Evolutionary conservation across 2,329 filamentous ascomycete species (phyloP).

Genomic region (Lasiodiplodia sp.): DNA sequence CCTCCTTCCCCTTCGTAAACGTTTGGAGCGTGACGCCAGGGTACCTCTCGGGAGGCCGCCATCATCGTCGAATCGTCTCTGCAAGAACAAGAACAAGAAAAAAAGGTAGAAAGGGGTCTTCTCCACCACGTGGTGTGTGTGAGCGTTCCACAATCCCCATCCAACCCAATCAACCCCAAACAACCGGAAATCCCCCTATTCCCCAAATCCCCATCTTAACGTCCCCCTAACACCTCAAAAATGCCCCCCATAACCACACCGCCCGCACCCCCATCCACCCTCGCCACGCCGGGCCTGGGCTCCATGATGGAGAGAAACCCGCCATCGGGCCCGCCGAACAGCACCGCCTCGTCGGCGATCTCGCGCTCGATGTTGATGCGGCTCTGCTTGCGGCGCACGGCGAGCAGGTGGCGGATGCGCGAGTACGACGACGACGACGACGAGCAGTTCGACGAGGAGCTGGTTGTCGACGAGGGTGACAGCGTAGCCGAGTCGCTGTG

Average conservation of each 20-base stretch:
- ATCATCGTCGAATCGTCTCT: not conserved
- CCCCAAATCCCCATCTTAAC: not conserved
- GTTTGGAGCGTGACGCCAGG: not conserved
- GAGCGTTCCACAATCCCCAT: not conserved
- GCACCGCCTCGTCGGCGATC: slow-evolving; percentile 43
- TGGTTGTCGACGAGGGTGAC: slow-evolving; percentile 27
- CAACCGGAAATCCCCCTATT: not conserved
- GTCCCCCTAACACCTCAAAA: slow-evolving; percentile 46
- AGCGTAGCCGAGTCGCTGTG: slow-evolving; percentile 6
- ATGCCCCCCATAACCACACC: slow-evolving; percentile 41
- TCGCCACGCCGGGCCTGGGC: slow-evolving; percentile 35
- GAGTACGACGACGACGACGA: slow-evolving; percentile 35
- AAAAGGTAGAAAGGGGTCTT: not conserved
- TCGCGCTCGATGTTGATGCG: slow-evolving; percentile 42
- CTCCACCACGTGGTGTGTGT: no score
- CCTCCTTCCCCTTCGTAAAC: not conserved
- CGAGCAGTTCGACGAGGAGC: slow-evolving; percentile 37
- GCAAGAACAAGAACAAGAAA: not conserved
- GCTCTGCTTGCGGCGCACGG: slow-evolving; percentile 42
- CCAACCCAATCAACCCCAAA: not conserved
- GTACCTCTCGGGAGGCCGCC: not conserved
- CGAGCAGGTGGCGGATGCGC: slow-evolving; percentile 42
- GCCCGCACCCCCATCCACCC: slow-evolving; percentile 30
- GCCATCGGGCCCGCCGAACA: slow-evolving; percentile 40
- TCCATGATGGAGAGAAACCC: slow-evolving; percentile 36